These are phyloP conservation scores for Fraxinus pennsylvanica DNA, from an alignment of 257 asterid species.

Conservation along the genomic window DNA sequence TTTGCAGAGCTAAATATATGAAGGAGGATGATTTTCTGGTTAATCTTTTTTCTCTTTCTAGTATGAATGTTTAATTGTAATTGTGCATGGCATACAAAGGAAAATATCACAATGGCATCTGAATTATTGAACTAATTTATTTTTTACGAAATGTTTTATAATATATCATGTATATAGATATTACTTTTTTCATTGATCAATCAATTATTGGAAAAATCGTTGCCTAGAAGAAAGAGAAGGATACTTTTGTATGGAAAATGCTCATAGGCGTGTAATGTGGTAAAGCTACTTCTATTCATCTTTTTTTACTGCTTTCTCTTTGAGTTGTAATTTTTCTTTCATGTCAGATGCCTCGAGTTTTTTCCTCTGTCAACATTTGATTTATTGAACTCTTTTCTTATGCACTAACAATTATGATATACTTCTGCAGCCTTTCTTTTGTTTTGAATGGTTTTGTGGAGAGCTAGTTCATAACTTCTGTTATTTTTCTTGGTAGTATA, in stretches of 20 bases:
- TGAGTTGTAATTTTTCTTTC: neutral
- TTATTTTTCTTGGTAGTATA: neutral
- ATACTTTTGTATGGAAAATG: neutral
- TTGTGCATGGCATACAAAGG: slow-evolving; percentile 11
- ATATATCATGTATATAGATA: neutral
- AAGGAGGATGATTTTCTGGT: slow-evolving; percentile 52
- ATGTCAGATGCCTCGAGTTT: neutral
- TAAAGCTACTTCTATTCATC: neutral
- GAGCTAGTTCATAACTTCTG: neutral
- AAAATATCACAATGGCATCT: neutral
- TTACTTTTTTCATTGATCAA: no score
- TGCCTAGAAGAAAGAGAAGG: neutral
- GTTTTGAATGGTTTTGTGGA: neutral
- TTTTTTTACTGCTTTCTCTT: neutral
- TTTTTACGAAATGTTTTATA: neutral
- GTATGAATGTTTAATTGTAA: neutral
- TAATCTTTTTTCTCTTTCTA: slow-evolving; percentile 6
- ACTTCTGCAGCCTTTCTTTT: neutral
- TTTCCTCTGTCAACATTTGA: neutral
- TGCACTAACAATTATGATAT: neutral
- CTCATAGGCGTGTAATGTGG: neutral
- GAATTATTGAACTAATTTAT: neutral
- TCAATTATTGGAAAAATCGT: no score
- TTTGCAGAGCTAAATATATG: slow-evolving; percentile 39
- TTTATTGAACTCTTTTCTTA: neutral